Base-by-base conservation (phyloP, 225 moss, liverwort and hornwort genomes). In the Marchantia polymorpha region DNA sequence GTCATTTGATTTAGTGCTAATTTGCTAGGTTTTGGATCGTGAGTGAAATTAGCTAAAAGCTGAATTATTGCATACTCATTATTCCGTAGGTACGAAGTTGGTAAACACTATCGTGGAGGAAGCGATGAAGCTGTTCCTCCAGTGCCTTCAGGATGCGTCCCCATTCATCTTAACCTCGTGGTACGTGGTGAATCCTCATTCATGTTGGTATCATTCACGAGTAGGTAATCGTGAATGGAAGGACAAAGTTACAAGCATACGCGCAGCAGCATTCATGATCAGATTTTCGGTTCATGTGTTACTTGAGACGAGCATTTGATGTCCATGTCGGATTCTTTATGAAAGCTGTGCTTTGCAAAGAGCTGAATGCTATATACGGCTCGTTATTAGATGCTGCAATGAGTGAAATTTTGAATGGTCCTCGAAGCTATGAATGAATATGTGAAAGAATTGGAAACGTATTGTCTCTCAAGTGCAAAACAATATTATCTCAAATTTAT, bases 91-190 rank as follows among this genome's bases (percentile, higher is more conserved):
- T 97, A 93, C 84, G 87, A 77, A 77, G 88, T 80, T 66, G 91
- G 92, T 69, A 90, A 86, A 64, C 79, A 81, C 10, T 85, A 85
- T 54, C 63, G 81, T 0, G 87, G 77, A 76, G 53, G 47, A 7
- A 84, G 74, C 8, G 53, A 71, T 13, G 90, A 89, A 81, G 80
- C 72, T 49, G 46, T 65, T 48, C 86, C 86, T 46, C 80, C 30
- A 54, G 56, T 76, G 49, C 94, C 90, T 7, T 58, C 83, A 54
- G 90, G 91, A 46, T 94, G 93, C 77, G 83, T 85, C 74, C 94
- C 92, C 26, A 81, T 97, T 75, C 97, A 94, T 77, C 39, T 97
- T 16, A 97, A 97, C 79, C 89, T 94, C 39, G 93, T 97, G 94
- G 92, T 92, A 79, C 78, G 87, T 81, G 52, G 12, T 16, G 58